Conservation (phyloP, 139 green algal genomes). For the Picochlorum costavermella region DNA sequence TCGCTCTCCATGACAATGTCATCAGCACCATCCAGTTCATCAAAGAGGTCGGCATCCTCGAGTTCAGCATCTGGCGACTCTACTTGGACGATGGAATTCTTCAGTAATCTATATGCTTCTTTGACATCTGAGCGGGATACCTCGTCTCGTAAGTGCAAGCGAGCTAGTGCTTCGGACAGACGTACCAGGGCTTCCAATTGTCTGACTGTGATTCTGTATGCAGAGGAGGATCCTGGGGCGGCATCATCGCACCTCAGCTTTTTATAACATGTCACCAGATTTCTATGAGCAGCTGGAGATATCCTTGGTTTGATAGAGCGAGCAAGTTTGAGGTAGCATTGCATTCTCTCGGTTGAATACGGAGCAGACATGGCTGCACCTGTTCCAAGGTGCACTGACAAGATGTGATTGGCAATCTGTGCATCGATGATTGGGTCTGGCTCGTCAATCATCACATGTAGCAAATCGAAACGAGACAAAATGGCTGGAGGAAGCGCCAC, state of each 20-base stretch:
- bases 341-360: conserved; percentile 81
- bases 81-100: conserved; percentile 83
- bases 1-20: conserved; percentile 12
- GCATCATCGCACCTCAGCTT: conserved; percentile 76
- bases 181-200: conserved; percentile 95
- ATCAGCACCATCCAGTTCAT: conserved; percentile 27
- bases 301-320: conserved; percentile 75
- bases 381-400: conserved; percentile 49
- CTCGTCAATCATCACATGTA: conserved; percentile 94
- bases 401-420: conserved; percentile 75
- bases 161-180: conserved; percentile 74
- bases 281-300: conserved; percentile 43
- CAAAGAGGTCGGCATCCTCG: conserved; percentile 43
- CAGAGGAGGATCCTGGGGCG: conserved; percentile 59
- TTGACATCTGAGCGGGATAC: conserved; percentile 51
- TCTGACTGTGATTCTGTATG: conserved; percentile 80
- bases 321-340: conserved; percentile 93
- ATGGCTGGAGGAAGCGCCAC: conserved; percentile 83
- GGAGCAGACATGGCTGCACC: conserved; percentile 34
- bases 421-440: conserved; percentile 64
- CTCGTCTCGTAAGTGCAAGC: conserved; percentile 33
- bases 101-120: conserved; percentile 60
- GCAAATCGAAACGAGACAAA: conserved; percentile 86
- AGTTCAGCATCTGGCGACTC: conserved; percentile 70
- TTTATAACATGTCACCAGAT: conserved; percentile 80